A percentile compares a stretch with the other conserved stretches of the same genome.
These are phyloP conservation scores for Puya raimondii DNA, from an alignment of 176 grass and related monocot genomes.

Conservation along the genomic window DNA sequence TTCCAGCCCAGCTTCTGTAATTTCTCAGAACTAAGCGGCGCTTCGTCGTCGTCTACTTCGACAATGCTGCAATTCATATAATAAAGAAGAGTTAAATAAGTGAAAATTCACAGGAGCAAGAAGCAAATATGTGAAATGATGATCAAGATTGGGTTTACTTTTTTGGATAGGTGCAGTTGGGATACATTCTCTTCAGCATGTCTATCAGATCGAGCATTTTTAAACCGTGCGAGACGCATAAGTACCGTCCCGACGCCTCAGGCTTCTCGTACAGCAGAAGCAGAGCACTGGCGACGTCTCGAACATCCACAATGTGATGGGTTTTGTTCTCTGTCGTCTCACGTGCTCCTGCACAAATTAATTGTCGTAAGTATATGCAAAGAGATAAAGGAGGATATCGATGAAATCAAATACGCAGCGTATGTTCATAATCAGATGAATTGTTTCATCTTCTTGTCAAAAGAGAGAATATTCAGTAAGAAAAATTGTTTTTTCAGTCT, in stretches of 20 bases:
- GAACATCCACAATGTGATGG: conserved; percentile 38
- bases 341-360: conserved; percentile 11
- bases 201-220: conserved; percentile 28
- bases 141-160: conserved; percentile 13
- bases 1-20: conserved; percentile 39
- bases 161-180: conserved; percentile 32
- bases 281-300: conserved; percentile 42
- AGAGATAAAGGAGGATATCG: background rate
- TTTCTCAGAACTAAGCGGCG: conserved; percentile 15
- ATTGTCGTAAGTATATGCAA: too few species aligned
- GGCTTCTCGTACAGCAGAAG: conserved; percentile 38
- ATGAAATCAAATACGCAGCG: background rate
- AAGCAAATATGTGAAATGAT: background rate
- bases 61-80: conserved; percentile 14
- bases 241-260: conserved; percentile 30
- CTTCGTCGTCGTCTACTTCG: conserved; percentile 3
- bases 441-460: too few species aligned
- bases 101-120: background rate
- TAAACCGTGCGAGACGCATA: conserved; percentile 24
- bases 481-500: too few species aligned
- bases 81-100: background rate
- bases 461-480: too few species aligned
- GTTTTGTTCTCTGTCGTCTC: conserved; percentile 33
- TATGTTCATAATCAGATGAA: background rate
- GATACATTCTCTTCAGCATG: conserved; percentile 39